Base-by-base conservation (phyloP, 441 rosid species). In the Populus hybrid region DNA sequence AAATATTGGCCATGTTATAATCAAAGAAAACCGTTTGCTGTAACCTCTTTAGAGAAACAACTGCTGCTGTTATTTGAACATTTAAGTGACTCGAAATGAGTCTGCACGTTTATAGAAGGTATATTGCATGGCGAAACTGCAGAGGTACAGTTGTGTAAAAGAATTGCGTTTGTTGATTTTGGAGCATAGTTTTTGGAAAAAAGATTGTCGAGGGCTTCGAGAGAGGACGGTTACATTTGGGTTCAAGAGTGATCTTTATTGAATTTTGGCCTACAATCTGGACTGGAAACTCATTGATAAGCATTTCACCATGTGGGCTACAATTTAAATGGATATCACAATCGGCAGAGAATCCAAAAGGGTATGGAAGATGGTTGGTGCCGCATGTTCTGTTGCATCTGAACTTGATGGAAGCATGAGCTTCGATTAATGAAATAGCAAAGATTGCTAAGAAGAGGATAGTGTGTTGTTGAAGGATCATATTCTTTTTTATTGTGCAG, bases 261-360 rank as follows among this genome's bases (percentile, higher is more conserved):
- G 61, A 31, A 1, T 86, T 73, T 3, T 7, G 9, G 67, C 76
- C 77, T 56, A 85, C 79, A 50, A 29, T 2, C 2, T 75, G 68
- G 28, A 93, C 84, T 0, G 74, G 86, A 73, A 91, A 92, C 5
- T 69, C 76, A 10, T 88, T 85, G 77, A 95, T 65, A 10, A 31
- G 8, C 23, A 84, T 69, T 2, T 45, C 12, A 53, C 80, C 81
- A 0, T 36, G 2, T 11, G 79, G 0, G 74, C 83, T 83, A 81
- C 99, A 95, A 42, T 72, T 79, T 33, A 95, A 83, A 23, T 0
- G 84, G 84, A 95, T 92, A 2, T 24, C 78, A 81, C 94, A 92
- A 14, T 71, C n/a, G n/a, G n/a, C n/a, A n/a, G n/a, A n/a, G n/a
- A n/a, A n/a, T n/a, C n/a, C n/a, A n/a, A n/a, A n/a, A n/a, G n/a